Base-by-base conservation (phyloP, 805 yeast genomes). In the Yamadazyma laniorum region DNA sequence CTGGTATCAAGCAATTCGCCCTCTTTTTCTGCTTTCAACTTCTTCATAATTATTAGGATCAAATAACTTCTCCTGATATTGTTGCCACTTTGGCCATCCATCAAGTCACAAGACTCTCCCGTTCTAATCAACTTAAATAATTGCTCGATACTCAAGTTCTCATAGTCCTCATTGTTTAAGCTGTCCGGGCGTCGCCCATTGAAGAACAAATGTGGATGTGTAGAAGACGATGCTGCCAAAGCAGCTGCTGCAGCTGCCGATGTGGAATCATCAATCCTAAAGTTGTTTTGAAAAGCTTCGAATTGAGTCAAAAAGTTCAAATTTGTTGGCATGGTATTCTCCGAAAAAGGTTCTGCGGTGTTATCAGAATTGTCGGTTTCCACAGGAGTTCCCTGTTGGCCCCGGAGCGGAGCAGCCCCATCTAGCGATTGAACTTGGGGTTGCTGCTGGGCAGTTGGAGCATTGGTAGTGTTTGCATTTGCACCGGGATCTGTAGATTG, bases 131-230 rank as follows among this genome's bases (percentile, higher is more conserved):
- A 49, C 46, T 63, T 65, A 48, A 68, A 56, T 31, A 67, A 53
- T 46, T 67, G 69, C 15, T 59, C 67, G 15, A 67, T 52, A 18
- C 60, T 49, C 11, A 68, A 44, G 35, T 50, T 61, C 21, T 67
- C 72, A 45, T 60, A 65, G 42, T 68, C 73, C 32, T 67, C 72
- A 42, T 57, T 54, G 25, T 63, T 63, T 33, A 65, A 52, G 39
- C 48, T 56, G 40, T 28, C 18, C 12, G 18, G 31, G 9, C 9
- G 23, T 21, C 23, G 6, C 9, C 23, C 23, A 9, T 9, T 21
- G 23, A 21, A 21, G 9, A 21, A 21, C 6, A 9, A 21, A 48
- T 50, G 18, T 54, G 29, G 32, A 35, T 47, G 55, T 26, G 39
- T 42, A 14, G 46, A 50, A 13, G 40, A 32, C 2, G 45, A 17